These are phyloP conservation scores for Aspergillus eucalypticola DNA, from an alignment of 2,329 filamentous ascomycete species.

Conservation along the genomic window DNA sequence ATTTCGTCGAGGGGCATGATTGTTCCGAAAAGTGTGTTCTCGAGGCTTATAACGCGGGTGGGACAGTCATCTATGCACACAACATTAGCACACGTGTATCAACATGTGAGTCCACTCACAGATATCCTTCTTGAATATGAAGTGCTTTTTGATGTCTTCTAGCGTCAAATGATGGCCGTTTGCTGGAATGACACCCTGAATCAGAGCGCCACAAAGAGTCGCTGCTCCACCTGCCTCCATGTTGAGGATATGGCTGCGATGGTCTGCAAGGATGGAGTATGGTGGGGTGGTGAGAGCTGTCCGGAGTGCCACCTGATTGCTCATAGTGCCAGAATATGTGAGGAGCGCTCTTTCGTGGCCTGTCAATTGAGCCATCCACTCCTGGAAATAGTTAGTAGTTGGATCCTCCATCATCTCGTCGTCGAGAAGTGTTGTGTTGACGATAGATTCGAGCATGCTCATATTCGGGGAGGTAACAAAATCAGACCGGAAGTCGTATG, in stretches of 20 bases:
- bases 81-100: no score
- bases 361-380: slow-evolving; percentile 18
- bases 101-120: no score
- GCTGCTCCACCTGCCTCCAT: slow-evolving; percentile 20
- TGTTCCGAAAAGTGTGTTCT: slow-evolving; percentile 75
- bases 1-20: slow-evolving; percentile 71
- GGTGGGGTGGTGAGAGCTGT: slow-evolving; percentile 17
- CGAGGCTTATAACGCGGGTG: slow-evolving; percentile 71
- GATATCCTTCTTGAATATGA: slow-evolving; percentile 52
- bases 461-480: slow-evolving; percentile 14
- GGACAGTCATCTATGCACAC: slow-evolving; percentile 65
- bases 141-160: slow-evolving; percentile 11
- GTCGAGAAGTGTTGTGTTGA: slow-evolving; percentile 19
- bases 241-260: slow-evolving; percentile 17
- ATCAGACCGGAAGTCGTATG: slow-evolving; percentile 1
- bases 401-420: slow-evolving; percentile 23
- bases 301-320: slow-evolving; percentile 23
- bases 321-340: slow-evolving; percentile 27
- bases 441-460: slow-evolving; percentile 23
- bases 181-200: slow-evolving; percentile 1
- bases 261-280: slow-evolving; percentile 20
- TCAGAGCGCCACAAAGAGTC: slow-evolving; percentile 13
- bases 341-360: slow-evolving; percentile 21
- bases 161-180: slow-evolving; percentile 17
- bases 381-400: slow-evolving; percentile 19